These are phyloP conservation scores for Conticribra guillardii DNA, from an alignment of 108 stramenopile species.

Conservation along the genomic window DNA sequence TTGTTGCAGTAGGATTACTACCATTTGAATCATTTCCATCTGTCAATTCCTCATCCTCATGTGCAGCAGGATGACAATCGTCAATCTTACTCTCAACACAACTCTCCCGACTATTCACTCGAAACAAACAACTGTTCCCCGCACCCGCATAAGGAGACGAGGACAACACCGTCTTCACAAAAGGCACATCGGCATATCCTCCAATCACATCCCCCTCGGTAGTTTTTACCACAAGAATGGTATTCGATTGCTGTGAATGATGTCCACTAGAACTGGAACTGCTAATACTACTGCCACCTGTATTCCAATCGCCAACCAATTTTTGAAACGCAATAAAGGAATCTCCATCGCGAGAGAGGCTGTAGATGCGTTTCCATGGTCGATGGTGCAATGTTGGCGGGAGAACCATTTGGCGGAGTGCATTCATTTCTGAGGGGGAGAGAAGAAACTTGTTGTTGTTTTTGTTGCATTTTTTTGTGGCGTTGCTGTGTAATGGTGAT, in stretches of 20 bases:
- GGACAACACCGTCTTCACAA: constrained; percentile 27
- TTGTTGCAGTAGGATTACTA: no score
- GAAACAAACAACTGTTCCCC: constrained; percentile 57
- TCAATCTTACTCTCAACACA: neutral
- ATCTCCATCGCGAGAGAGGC: constrained; percentile 82
- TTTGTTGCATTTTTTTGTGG: no score
- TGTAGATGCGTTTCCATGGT: constrained; percentile 81
- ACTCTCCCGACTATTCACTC: neutral
- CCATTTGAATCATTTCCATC: no score
- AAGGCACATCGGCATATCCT: constrained; percentile 75
- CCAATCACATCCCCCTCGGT: constrained; percentile 70
- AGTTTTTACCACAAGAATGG: constrained; percentile 77
- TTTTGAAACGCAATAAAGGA: constrained; percentile 74
- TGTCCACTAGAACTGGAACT: constrained; percentile 25
- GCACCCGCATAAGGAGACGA: constrained; percentile 59
- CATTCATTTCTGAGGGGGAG: constrained; percentile 26
- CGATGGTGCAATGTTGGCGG: constrained; percentile 65
- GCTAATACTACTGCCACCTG: no score
- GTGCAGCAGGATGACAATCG: no score
- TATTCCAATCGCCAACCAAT: constrained; percentile 44
- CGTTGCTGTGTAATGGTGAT: no score
- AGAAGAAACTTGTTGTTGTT: constrained; percentile 37
- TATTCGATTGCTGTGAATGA: no score
- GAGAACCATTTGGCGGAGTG: constrained; percentile 58
- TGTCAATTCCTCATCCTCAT: no score